Percentiles rank a stretch among this genome's conserved stretches.
Evolutionary conservation across 106 monocot species (phyloP).

Genomic region (Xerophyta viscosa): DNA sequence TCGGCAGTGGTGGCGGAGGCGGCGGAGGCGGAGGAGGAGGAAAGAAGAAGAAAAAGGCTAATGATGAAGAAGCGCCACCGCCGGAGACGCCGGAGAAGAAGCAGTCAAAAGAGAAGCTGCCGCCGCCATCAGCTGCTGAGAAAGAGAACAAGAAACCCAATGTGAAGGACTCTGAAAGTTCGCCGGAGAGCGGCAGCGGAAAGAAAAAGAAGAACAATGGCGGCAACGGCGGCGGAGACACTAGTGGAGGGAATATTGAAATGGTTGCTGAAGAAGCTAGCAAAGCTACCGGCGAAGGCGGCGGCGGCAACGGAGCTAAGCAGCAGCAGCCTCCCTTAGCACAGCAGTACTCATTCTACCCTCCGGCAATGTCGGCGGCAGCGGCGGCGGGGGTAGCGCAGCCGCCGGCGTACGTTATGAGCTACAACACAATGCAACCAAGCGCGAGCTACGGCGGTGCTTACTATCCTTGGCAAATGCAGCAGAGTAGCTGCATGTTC

Average conservation of each 20-base stretch:
- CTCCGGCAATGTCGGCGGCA: constrained; percentile 4
- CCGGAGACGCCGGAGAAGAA: background rate
- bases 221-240: background rate
- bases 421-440: constrained; percentile 38
- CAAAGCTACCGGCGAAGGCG: too few relatives aligned
- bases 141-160: constrained; percentile 1
- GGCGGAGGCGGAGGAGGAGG: background rate
- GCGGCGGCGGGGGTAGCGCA: background rate
- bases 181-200: background rate
- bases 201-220: constrained; percentile 14
- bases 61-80: background rate
- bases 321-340: background rate
- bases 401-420: constrained; percentile 23
- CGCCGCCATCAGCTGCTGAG: too few relatives aligned
- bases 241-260: background rate
- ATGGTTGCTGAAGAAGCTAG: background rate
- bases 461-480: background rate
- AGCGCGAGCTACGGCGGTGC: constrained; percentile 9
- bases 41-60: background rate
- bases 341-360: constrained; percentile 7
- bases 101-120: constrained; percentile 1
- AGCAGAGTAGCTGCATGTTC: constrained; percentile 9
- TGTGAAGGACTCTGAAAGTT: background rate
- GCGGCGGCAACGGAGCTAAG: too few relatives aligned
- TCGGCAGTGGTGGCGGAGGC: too few relatives aligned